Conservation (phyloP, 2,329 filamentous ascomycete species). For the Thielaviopsis punctulata region DNA sequence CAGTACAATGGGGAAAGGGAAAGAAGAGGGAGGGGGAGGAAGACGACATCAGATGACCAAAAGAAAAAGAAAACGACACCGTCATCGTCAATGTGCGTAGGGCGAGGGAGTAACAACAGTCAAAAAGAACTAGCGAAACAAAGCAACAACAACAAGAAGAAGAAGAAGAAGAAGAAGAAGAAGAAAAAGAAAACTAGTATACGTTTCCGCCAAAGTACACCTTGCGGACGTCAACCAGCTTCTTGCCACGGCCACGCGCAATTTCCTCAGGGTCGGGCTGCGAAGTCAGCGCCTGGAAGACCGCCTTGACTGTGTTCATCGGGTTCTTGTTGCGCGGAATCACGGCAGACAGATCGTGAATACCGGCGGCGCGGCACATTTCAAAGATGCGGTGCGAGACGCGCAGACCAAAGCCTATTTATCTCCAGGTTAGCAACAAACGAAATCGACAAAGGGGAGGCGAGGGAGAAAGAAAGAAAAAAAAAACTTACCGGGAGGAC, state of each 20-base stretch:
- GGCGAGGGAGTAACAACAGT: too few relatives aligned
- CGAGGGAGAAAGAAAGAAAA: conserved; percentile 2
- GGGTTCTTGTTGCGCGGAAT: conserved; percentile 80
- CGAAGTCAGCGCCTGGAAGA: conserved; percentile 63
- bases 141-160: not conserved
- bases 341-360: conserved; percentile 68
- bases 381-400: conserved; percentile 87
- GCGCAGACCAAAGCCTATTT: conserved; percentile 76
- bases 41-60: not conserved
- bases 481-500: conserved; percentile 64
- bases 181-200: conserved; percentile 24
- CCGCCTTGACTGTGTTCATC: conserved; percentile 95
- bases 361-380: conserved; percentile 73
- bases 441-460: not conserved
- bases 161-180: not conserved
- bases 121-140: too few relatives aligned
- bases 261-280: conserved; percentile 82
- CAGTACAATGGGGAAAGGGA: not conserved
- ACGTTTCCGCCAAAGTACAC: conserved; percentile 84
- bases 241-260: conserved; percentile 76
- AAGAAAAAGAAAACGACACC: not conserved
- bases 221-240: conserved; percentile 88
- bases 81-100: too few relatives aligned
- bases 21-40: not conserved
- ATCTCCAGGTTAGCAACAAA: conserved; percentile 6